Conservation (phyloP, 208 protist species). For the Trypanosomatidae sp. region DNA sequence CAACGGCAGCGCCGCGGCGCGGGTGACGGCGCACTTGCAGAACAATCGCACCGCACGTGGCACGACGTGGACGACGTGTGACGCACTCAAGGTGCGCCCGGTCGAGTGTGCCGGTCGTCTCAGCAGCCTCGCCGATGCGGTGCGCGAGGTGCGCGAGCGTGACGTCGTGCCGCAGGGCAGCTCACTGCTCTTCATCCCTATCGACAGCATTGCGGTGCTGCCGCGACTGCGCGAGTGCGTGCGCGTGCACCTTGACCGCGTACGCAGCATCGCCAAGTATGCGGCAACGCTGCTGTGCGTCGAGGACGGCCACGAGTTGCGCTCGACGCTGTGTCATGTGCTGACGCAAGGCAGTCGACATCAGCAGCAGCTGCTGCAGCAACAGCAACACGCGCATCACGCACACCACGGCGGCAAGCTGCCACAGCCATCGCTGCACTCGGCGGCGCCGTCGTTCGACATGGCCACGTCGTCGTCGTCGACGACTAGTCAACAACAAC, state of each 20-base stretch:
- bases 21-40: conserved; percentile 35
- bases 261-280: conserved; percentile 52
- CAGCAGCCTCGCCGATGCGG: conserved; percentile 34
- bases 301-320: conserved; percentile 20
- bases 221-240: conserved; percentile 45
- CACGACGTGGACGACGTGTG: conserved; percentile 46
- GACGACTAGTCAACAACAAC: no score
- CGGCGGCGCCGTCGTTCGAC: not conserved
- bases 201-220: conserved; percentile 50
- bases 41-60: conserved; percentile 32
- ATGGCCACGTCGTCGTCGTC: conserved; percentile 3
- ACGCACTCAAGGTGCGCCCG: conserved; percentile 53
- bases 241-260: conserved; percentile 43
- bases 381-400: no score
- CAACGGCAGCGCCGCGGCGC: conserved; percentile 25
- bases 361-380: conserved; percentile 14
- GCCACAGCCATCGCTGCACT: conserved; percentile 6
- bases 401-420: conserved; percentile 4
- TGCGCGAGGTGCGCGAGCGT: conserved; percentile 41
- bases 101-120: conserved; percentile 38
- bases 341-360: conserved; percentile 20
- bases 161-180: conserved; percentile 66
- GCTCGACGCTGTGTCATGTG: conserved; percentile 50
- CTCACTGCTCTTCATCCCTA: conserved; percentile 69
- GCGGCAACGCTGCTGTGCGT: conserved; percentile 69